Percentiles rank a stretch among this genome's conserved stretches.
Evolutionary conservation across 257 asterid genomes (phyloP).

Genomic region (Solanum etuberosum): DNA sequence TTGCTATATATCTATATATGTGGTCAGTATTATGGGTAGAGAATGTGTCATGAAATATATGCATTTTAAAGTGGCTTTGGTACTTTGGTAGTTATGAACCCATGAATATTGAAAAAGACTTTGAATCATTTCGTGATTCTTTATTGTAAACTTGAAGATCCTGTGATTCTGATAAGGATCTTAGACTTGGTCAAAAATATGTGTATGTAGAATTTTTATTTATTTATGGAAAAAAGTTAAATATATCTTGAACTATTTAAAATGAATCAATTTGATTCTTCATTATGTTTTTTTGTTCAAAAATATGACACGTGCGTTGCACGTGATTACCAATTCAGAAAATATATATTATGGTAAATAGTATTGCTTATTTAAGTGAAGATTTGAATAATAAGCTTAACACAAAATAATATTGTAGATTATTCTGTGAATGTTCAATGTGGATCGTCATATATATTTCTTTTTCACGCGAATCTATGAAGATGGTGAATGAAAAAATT

Average conservation of each 20-base stretch:
- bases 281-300: background rate
- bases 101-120: background rate
- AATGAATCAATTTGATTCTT: background rate
- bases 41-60: background rate
- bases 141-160: background rate
- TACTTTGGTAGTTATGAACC: background rate
- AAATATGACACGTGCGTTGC: too few species aligned
- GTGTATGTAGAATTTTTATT: background rate
- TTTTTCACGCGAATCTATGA: too few species aligned
- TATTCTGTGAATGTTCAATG: too few species aligned
- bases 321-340: too few species aligned
- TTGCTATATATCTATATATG: background rate
- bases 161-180: background rate
- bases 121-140: background rate
- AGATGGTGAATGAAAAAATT: too few species aligned
- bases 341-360: too few species aligned
- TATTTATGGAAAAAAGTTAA: background rate
- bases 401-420: too few species aligned
- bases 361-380: too few species aligned
- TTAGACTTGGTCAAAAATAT: background rate
- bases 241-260: too few species aligned
- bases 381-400: too few species aligned
- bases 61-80: background rate
- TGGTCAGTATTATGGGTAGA: background rate
- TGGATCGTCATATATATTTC: too few species aligned